Evolutionary conservation across 768 basidiomycete species (phyloP).

Genomic region (Mycena indigotica): DNA sequence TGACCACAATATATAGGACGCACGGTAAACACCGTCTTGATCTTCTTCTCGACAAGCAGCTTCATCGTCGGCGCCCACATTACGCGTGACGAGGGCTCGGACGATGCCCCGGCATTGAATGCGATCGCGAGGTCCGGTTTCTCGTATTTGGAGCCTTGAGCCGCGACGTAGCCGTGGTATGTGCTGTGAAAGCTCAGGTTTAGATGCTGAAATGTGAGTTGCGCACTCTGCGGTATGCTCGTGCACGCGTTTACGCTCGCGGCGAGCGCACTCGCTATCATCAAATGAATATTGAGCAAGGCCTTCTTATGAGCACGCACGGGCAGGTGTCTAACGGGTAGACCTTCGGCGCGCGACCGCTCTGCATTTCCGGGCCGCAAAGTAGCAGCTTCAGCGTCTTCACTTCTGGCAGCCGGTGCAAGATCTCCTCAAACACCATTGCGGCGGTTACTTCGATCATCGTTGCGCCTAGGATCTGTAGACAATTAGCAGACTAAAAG

Average conservation of each 20-base stretch:
- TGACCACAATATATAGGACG: neutral
- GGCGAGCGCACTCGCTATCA: slow-evolving; percentile 9
- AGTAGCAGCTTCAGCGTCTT: slow-evolving; percentile 25
- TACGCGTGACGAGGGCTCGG: neutral
- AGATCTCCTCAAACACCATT: slow-evolving; percentile 24
- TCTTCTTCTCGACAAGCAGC: slow-evolving; percentile 14
- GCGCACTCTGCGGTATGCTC: slow-evolving; percentile 10
- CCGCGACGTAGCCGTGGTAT: slow-evolving; percentile 12
- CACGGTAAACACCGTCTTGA: slow-evolving; percentile 15
- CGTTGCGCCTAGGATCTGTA: slow-evolving; percentile 24
- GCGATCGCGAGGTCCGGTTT: slow-evolving; percentile 16
- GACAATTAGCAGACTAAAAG: neutral
- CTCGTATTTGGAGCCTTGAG: slow-evolving; percentile 5
- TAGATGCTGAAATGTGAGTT: no score
- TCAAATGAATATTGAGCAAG: neutral
- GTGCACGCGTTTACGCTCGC: slow-evolving; percentile 13
- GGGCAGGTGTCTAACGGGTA: slow-evolving; percentile 3
- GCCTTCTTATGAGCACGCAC: slow-evolving; percentile 3
- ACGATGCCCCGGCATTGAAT: slow-evolving; percentile 16
- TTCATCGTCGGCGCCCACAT: slow-evolving; percentile 14
- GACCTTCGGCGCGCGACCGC: neutral
- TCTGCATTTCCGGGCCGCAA: slow-evolving; percentile 25
- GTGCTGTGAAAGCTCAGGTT: no score
- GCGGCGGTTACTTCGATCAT: slow-evolving; percentile 13
- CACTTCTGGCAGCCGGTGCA: slow-evolving; percentile 28